These are phyloP conservation scores for Backusella liffmaniae DNA, from an alignment of 192 early-diverging fungal species.

Conservation along the genomic window DNA sequence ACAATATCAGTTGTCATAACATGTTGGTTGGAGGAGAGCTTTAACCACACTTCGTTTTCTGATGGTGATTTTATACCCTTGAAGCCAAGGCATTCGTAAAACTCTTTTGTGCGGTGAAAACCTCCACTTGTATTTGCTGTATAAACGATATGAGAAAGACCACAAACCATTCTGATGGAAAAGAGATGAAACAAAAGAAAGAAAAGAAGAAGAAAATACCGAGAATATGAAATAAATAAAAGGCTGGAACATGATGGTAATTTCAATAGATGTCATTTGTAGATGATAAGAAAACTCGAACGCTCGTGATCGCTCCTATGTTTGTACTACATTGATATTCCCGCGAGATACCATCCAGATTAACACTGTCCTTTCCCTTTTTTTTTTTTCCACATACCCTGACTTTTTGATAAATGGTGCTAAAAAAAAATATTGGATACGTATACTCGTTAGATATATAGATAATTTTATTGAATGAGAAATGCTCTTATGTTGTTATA, in stretches of 20 bases:
- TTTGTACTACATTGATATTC: not conserved
- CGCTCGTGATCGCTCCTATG: not conserved
- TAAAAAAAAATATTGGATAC: not conserved
- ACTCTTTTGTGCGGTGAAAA: slow-evolving; percentile 7
- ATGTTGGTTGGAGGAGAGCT: not conserved
- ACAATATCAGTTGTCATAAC: not conserved
- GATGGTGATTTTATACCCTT: slow-evolving; percentile 9
- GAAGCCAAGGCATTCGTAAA: slow-evolving; percentile 30
- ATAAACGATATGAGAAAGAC: slow-evolving; percentile 30
- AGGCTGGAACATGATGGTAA: no score
- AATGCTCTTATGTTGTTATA: no score
- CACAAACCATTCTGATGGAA: slow-evolving; percentile 12
- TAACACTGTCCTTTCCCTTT: not conserved
- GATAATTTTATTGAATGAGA: no score
- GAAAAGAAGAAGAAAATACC: not conserved
- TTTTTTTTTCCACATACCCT: not conserved
- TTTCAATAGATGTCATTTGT: no score
- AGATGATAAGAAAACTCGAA: not conserved
- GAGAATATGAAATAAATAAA: not conserved
- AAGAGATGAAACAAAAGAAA: not conserved
- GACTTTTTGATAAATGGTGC: not conserved
- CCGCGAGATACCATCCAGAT: not conserved
- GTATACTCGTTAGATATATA: not conserved
- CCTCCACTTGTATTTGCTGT: slow-evolving; percentile 7
- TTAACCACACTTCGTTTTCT: slow-evolving; percentile 8